Conservation (phyloP, 2,329 filamentous ascomycete species). For the Colletotrichum sp. region DNA sequence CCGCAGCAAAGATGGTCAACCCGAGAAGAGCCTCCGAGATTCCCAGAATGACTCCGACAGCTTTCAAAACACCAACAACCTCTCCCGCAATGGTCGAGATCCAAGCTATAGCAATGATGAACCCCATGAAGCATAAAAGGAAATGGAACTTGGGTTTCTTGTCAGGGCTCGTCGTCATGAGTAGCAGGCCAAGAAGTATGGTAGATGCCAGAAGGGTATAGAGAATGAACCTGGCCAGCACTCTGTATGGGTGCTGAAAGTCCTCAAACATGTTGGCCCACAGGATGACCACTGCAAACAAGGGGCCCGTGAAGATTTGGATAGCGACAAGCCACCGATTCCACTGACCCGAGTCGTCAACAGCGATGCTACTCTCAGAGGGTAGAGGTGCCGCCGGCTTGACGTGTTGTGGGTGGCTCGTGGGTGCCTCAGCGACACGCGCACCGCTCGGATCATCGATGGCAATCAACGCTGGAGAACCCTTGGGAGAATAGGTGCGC, state of each 20-base stretch:
- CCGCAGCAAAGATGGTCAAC: constrained; percentile 93
- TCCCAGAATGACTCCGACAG: constrained; percentile 86
- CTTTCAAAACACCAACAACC: constrained; percentile 93
- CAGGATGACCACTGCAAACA: constrained; percentile 80
- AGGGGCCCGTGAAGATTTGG: constrained; percentile 85
- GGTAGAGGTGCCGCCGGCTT: constrained; percentile 1
- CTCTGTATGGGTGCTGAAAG: constrained; percentile 52
- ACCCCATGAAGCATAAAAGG: constrained; percentile 86
- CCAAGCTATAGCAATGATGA: constrained; percentile 92
- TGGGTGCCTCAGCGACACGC: constrained; percentile 1
- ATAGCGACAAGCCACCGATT: constrained; percentile 88
- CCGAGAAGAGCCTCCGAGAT: constrained; percentile 96
- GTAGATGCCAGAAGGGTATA: constrained; percentile 74
- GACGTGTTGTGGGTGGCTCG: background rate
- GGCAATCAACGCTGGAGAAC: constrained; percentile 35
- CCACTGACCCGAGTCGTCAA: constrained; percentile 64
- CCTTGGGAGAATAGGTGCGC: constrained; percentile 26
- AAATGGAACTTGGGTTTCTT: constrained; percentile 76
- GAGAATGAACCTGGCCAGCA: constrained; percentile 62
- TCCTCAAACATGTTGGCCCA: constrained; percentile 73
- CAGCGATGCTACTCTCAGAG: constrained; percentile 23
- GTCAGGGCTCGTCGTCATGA: constrained; percentile 71
- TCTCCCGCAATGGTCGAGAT: constrained; percentile 95
- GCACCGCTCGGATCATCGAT: constrained; percentile 26
- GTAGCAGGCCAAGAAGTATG: constrained; percentile 67